Evolutionary conservation across 345 rosid species (phyloP).

Genomic region (Hibiscus tridactylites): DNA sequence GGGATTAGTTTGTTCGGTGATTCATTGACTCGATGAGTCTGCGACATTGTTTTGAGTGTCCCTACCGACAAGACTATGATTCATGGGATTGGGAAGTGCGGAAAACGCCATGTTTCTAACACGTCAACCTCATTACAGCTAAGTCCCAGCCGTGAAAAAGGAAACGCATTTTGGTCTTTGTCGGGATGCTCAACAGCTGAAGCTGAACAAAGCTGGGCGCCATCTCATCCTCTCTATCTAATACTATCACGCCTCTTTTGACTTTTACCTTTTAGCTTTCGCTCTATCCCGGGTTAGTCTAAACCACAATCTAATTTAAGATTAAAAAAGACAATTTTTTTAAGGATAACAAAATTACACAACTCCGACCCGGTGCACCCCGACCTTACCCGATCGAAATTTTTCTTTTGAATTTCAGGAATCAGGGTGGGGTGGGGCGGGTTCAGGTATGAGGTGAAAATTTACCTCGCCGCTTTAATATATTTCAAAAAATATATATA

Average conservation of each 20-base stretch:
- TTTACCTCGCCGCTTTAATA: too few species aligned
- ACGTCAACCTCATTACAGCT: neutral
- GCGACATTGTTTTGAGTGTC: neutral
- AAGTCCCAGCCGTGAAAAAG: neutral
- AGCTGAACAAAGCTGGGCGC: neutral
- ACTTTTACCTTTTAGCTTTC: neutral
- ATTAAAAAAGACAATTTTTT: too few species aligned
- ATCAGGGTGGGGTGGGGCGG: too few species aligned
- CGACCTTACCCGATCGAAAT: too few species aligned
- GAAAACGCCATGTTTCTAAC: neutral
- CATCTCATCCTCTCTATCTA: constrained; percentile 11
- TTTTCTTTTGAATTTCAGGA: too few species aligned
- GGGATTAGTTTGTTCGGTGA: neutral
- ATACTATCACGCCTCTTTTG: constrained; percentile 9
- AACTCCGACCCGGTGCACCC: too few species aligned
- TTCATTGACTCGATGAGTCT: neutral
- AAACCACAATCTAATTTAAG: too few species aligned
- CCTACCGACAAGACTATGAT: neutral
- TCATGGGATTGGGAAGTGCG: neutral
- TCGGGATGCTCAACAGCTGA: neutral
- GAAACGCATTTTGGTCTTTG: neutral
- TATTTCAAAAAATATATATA: too few species aligned
- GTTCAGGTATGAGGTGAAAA: too few species aligned
- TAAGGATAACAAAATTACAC: too few species aligned
- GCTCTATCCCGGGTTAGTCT: too few species aligned